phyloP scores from a whole-genome alignment of 1,284 basidiomycete genomes.

The Puccinia coronata region DNA sequence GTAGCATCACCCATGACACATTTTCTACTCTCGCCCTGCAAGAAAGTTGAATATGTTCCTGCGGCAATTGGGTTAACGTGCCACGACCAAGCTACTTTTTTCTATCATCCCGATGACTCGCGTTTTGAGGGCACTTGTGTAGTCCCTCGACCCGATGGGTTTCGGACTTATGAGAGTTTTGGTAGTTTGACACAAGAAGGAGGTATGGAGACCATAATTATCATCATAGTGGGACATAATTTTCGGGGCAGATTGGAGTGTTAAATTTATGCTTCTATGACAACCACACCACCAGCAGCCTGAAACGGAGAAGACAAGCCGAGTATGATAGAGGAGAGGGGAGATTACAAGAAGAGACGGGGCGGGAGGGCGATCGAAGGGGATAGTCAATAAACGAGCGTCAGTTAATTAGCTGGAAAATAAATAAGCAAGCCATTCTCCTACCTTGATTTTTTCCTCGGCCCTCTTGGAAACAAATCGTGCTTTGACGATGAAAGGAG shows the following conservation, averaged over 20 bases:
- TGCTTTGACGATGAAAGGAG: constrained; percentile 93
- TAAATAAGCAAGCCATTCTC: not conserved
- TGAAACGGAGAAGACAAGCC: not conserved
- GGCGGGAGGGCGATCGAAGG: not conserved
- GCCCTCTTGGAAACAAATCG: constrained; percentile 85
- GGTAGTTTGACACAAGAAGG: not conserved
- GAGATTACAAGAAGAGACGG: not conserved
- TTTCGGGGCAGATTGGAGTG: not conserved
- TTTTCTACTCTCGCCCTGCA: too few relatives aligned
- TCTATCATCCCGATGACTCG: too few relatives aligned
- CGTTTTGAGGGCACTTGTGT: too few relatives aligned
- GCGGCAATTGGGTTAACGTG: too few relatives aligned
- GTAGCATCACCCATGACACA: too few relatives aligned
- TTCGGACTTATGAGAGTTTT: too few relatives aligned
- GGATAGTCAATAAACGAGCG: not conserved
- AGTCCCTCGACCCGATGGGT: too few relatives aligned
- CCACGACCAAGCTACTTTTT: too few relatives aligned
- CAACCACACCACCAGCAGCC: constrained; percentile 49
- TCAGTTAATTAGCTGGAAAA: too few relatives aligned
- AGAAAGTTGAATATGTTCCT: too few relatives aligned
- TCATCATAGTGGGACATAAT: constrained; percentile 1
- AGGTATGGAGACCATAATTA: not conserved
- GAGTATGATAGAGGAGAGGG: not conserved
- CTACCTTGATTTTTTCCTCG: constrained; percentile 71
- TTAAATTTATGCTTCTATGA: constrained; percentile 47